Conservation (phyloP, 202 grass and related monocot genomes). For the Zizania palustris region DNA sequence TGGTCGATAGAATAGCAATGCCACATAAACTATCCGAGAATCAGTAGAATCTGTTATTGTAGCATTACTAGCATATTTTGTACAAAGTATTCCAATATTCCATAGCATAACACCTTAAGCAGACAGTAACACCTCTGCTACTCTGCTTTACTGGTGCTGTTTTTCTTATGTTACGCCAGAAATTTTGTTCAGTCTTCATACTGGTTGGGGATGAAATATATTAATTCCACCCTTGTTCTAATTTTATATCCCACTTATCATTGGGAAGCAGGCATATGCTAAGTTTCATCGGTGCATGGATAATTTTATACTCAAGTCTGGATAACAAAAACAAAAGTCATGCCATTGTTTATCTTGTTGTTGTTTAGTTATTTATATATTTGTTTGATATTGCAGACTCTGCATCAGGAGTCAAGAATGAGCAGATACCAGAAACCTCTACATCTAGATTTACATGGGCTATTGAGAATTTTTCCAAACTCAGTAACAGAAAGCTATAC, state of each 20-base stretch:
- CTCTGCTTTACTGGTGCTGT: background rate
- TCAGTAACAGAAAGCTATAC: conserved; percentile 47
- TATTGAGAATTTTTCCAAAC: conserved; percentile 52
- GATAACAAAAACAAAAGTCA: background rate
- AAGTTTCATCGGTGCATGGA: background rate
- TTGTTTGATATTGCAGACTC: conserved; percentile 50
- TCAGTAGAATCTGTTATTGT: background rate
- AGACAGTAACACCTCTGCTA: background rate
- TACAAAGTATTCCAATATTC: background rate
- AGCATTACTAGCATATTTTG: background rate
- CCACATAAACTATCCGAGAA: background rate
- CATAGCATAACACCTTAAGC: background rate
- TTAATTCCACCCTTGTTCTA: background rate
- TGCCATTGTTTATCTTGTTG: background rate
- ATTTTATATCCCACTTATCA: background rate
- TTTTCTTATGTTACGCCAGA: background rate
- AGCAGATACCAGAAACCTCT: conserved; percentile 52
- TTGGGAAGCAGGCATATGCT: background rate
- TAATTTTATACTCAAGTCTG: background rate
- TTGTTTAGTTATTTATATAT: conserved; percentile 28
- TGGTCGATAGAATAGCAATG: too few species aligned
- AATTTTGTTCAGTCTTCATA: background rate
- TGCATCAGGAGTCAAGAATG: conserved; percentile 32
- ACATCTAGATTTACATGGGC: conserved; percentile 66
- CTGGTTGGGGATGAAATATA: background rate